Evolutionary conservation across 768 basidiomycete genomes (phyloP).

Genomic region (Russula olivacea): DNA sequence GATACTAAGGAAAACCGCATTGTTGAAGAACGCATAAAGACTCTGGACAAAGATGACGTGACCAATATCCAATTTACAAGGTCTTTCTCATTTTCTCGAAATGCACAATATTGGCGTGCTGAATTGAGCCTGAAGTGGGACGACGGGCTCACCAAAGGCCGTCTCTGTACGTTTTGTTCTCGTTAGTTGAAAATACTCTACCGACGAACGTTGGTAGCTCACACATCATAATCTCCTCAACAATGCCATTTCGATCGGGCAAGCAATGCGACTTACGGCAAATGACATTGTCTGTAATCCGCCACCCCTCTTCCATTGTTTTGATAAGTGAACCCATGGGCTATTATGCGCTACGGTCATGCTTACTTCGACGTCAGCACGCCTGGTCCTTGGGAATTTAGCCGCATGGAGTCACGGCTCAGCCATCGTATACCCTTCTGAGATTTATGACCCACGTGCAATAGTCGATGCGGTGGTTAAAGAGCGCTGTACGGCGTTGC

Average conservation of each 20-base stretch:
- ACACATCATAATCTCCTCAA: conserved; percentile 78
- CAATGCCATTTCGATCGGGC: conserved; percentile 64
- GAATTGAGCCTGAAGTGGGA: conserved; percentile 47
- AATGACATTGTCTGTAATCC: conserved; percentile 73
- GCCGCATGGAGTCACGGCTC: conserved; percentile 71
- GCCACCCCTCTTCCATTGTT: conserved; percentile 82
- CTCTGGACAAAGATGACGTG: conserved; percentile 56
- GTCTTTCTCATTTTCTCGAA: conserved; percentile 33
- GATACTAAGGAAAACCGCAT: conserved; percentile 35
- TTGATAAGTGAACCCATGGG: conserved; percentile 56
- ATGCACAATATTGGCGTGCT: conserved; percentile 10
- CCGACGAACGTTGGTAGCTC: conserved; percentile 38
- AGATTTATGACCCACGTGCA: conserved; percentile 53
- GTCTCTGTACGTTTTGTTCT: conserved; percentile 53
- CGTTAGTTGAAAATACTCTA: background rate
- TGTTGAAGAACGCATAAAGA: conserved; percentile 39
- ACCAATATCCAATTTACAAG: conserved; percentile 86
- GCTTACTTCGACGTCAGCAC: conserved; percentile 33
- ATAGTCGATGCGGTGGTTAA: conserved; percentile 65
- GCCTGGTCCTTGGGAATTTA: conserved; percentile 76
- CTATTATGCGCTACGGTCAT: background rate
- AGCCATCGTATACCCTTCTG: conserved; percentile 69
- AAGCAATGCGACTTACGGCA: conserved; percentile 61
- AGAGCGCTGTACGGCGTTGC: conserved; percentile 71
- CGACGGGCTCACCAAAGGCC: conserved; percentile 76